A percentile compares a stretch with the other conserved stretches of the same genome.
These are phyloP conservation scores for Boletus rubropictus DNA, from an alignment of 768 basidiomycete species.

Conservation along the genomic window DNA sequence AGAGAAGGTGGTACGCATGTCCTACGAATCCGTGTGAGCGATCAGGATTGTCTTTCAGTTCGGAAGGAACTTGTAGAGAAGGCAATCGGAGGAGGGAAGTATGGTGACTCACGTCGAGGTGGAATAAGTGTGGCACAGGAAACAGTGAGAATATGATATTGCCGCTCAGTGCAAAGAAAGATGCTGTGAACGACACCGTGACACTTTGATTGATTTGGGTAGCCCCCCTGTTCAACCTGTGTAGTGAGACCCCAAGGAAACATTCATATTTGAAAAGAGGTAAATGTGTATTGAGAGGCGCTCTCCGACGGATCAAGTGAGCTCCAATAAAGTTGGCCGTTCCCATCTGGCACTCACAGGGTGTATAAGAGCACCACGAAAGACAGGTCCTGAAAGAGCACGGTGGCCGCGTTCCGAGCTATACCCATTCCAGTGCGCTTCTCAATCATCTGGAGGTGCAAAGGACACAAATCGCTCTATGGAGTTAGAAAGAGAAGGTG, in stretches of 20 bases:
- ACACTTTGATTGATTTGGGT: constrained; percentile 1
- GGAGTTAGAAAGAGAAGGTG: constrained; percentile 11
- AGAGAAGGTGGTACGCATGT: constrained; percentile 1
- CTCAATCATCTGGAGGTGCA: constrained; percentile 5
- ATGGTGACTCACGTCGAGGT: constrained; percentile 7
- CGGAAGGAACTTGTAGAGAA: constrained; percentile 24
- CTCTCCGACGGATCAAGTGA: constrained; percentile 16
- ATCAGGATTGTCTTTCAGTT: constrained; percentile 11
- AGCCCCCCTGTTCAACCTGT: background rate
- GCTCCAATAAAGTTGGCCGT: background rate
- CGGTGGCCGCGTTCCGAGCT: background rate
- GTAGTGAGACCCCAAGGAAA: background rate
- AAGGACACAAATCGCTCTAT: background rate
- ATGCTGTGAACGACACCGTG: background rate
- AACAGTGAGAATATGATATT: background rate
- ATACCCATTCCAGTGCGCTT: background rate
- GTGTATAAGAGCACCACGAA: background rate
- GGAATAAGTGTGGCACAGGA: constrained; percentile 6
- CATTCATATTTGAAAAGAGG: background rate
- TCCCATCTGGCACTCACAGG: background rate
- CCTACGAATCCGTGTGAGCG: constrained; percentile 6
- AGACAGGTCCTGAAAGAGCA: constrained; percentile 3
- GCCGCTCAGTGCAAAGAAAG: constrained; percentile 1
- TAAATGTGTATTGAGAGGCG: background rate
- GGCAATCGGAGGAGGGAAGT: constrained; percentile 11